Conservation (phyloP, 2,329 filamentous ascomycete species). For the Aspergillus tubingensis region DNA sequence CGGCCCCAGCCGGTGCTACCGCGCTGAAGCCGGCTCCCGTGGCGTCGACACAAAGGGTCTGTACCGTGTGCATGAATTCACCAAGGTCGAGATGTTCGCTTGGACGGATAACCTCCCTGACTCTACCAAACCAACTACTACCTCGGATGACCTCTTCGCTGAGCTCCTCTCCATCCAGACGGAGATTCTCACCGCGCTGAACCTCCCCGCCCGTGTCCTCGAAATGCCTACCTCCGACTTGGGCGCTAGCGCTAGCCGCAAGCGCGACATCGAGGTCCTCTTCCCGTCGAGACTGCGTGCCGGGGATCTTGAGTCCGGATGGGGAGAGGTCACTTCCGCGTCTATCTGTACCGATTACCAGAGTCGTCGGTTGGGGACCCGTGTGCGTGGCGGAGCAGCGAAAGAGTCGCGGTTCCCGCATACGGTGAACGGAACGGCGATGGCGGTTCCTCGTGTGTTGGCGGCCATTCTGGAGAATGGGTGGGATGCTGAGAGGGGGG, state of each 20-base stretch:
- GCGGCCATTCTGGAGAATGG: conserved; percentile 88
- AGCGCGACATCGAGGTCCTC: conserved; percentile 90
- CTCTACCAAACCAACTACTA: conserved; percentile 19
- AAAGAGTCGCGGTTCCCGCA: conserved; percentile 70
- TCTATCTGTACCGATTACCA: conserved; percentile 97
- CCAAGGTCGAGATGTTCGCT: conserved; percentile 95
- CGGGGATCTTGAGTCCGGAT: conserved; percentile 61
- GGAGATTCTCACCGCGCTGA: conserved; percentile 75
- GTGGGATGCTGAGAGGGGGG: conserved; percentile 71
- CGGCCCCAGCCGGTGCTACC: conserved; percentile 88
- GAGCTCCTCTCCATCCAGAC: conserved; percentile 87
- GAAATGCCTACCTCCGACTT: conserved; percentile 91
- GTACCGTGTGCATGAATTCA: conserved; percentile 97
- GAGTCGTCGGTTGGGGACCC: conserved; percentile 75
- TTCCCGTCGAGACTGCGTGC: conserved; percentile 72
- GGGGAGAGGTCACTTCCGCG: conserved; percentile 90
- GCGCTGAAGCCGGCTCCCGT: conserved; percentile 88
- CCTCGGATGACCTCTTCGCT: conserved; percentile 62
- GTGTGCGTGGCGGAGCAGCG: conserved; percentile 57
- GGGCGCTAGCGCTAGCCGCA: conserved; percentile 81
- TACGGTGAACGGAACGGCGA: conserved; percentile 90
- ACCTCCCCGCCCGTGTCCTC: conserved; percentile 81
- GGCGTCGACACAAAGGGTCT: conserved; percentile 91
- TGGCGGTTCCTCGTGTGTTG: conserved; percentile 86
- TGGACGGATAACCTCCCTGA: conserved; percentile 69